Evolutionary conservation across 2,329 filamentous ascomycete genomes (phyloP), one percentile per base, ranked within the genome.

Genomic region (Akanthomyces lecanii): DNA sequence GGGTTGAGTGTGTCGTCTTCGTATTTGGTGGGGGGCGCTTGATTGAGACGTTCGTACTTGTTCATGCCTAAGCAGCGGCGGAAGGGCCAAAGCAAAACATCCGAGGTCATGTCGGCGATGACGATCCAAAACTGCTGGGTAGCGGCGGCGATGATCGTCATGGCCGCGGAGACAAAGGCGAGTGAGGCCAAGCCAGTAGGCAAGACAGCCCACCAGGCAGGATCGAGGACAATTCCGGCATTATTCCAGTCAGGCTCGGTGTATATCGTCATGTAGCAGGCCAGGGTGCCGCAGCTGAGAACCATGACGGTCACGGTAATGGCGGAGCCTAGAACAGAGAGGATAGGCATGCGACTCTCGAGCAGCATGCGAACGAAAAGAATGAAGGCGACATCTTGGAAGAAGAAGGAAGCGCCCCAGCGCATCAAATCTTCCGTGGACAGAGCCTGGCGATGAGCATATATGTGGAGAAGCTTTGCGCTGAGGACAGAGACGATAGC

Each of bases 281-380:
- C 62, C 8, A 63, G 40, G 23, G 54, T 63, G 40, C 54, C 55
- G 62, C 62, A 63, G 62, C 54, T 77, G 44, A 81, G 76, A 18
- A 88, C 69, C 68, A 89, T 87, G 64, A 66, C 62, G 58, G 57
- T 23, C 65, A 66, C 40, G 55, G 56, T 51, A 58, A 67, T 33
- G 12, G 18, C 40, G 23, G 54, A 59, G 23, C 54, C 62, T 8
- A 63, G 50, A 11, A 59, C 12, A 12, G 56, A 59, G 12, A 57
- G 44, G 6, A 63, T 3, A 23, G 55, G 40, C 42, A 59, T 50
- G 48, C 62, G 55, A 50, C 47, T 54, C 40, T 63, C 55, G 48
- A 63, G 55, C 2, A 63, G 62, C 28, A 55, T 28, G 3, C 62
- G 62, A 3, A 63, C 50, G 8, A 63, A 44, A 30, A 63, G 54